phyloP scores from a whole-genome alignment of 2,329 filamentous ascomycete genomes.

The Colletotrichum incanum region DNA sequence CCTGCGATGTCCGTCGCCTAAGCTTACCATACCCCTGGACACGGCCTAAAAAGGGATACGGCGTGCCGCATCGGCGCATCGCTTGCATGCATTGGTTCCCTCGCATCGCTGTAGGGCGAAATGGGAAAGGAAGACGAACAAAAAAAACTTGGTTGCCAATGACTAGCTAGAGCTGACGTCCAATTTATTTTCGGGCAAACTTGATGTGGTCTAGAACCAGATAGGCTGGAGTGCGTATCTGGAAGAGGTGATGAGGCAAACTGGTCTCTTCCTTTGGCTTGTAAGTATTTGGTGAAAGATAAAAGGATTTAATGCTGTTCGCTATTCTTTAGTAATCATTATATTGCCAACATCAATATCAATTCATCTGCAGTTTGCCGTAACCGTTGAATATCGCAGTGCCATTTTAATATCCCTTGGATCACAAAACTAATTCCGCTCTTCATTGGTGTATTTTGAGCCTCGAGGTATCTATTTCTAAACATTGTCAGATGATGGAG shows the following conservation, averaged over 20 bases:
- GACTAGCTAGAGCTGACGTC: neutral
- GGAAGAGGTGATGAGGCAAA: neutral
- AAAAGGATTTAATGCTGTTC: too few relatives aligned
- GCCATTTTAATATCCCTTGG: too few relatives aligned
- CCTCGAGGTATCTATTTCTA: too few relatives aligned
- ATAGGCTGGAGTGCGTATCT: too few relatives aligned
- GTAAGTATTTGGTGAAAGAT: neutral
- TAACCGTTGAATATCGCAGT: too few relatives aligned
- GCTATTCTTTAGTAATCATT: neutral
- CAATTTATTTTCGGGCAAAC: neutral
- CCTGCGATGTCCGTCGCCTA: neutral
- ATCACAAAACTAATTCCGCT: neutral
- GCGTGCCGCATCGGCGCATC: conserved; percentile 10
- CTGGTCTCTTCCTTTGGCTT: neutral
- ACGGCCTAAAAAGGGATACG: neutral
- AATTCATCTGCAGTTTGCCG: neutral
- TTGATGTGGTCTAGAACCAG: too few relatives aligned
- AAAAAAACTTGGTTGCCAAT: neutral
- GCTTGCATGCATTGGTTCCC: neutral
- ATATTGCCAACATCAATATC: neutral
- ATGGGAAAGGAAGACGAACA: neutral
- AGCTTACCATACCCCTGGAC: neutral
- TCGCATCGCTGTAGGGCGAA: neutral
- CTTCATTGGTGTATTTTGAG: neutral
- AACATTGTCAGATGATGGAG: neutral